Base-by-base conservation (phyloP, 2,329 filamentous ascomycete species). In the Clonostachys rosea region DNA sequence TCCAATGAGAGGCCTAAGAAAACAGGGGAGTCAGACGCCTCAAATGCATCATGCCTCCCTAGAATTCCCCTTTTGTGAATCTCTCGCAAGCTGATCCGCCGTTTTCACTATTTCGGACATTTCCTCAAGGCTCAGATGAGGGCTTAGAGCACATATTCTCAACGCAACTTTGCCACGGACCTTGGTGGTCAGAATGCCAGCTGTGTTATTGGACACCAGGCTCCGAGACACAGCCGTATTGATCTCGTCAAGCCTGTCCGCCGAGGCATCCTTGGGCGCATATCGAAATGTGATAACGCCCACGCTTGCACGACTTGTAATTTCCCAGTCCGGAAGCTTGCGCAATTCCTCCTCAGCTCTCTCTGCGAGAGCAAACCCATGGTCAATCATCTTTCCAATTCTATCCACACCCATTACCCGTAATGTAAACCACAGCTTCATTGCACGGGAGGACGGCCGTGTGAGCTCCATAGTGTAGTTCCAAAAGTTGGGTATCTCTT, bases 381-480 rank as follows among this genome's bases (percentile, higher is more conserved):
- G 52, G 45, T 60, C 54, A 34, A 60, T 50, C 54, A 57, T 58
- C 6, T 46, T 42, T 8, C 56, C 51, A 7, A 60, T 35, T 11
- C 36, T 46, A 3, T 59, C 55, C 5, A 56, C 49, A 1, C 56
- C 58, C 20, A 60, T 43, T 0, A 56, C 51, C 1, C 52, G 49
- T 1, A 60, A 12, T 0, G 56, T 58, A 8, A 60, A 60, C 58
- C 57, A 59, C 12, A 59, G 39, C 46, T 59, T 59, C 54, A 58
- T 58, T 3, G 55, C 57, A 0, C 54, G 49, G 3, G 18, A 33
- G 6, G 56, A 54, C 2, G 57, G 54, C 0, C 56, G 45, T 1
- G 56, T 57, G 6, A 58, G 53, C 35, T 60, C 58, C 43, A 56
- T 56, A 6, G 50, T 54, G 5, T 54, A 55, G 7, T 59, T 57